These are phyloP conservation scores for Geranium incanum DNA, from an alignment of 441 rosid genomes.

Conservation along the genomic window DNA sequence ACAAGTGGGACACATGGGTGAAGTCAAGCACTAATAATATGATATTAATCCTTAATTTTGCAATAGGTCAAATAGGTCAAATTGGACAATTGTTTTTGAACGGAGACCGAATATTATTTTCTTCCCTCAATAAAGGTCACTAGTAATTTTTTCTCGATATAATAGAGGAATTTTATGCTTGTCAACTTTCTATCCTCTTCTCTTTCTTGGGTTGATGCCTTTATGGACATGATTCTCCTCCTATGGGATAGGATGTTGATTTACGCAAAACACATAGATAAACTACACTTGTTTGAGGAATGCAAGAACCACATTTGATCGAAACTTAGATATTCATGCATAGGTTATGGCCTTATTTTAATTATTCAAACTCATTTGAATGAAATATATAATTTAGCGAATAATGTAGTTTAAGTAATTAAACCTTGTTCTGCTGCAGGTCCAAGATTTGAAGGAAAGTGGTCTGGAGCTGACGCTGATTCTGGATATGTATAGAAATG, in stretches of 20 bases:
- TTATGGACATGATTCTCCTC: not conserved
- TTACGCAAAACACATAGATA: not conserved
- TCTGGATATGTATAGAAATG: constrained; percentile 79
- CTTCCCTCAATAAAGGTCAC: not conserved
- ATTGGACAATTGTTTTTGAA: not conserved
- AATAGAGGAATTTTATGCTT: not conserved
- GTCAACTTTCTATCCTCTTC: not conserved
- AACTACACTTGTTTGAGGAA: not conserved
- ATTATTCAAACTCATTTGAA: not conserved
- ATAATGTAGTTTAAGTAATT: not conserved
- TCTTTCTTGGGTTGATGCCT: not conserved
- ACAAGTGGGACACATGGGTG: not conserved
- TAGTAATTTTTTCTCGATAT: not conserved
- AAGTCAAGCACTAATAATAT: not conserved
- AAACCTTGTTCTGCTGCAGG: constrained; percentile 39
- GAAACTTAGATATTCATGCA: not conserved
- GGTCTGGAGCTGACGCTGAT: constrained; percentile 69
- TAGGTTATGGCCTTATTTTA: not conserved
- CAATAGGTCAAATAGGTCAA: not conserved
- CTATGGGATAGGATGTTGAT: not conserved
- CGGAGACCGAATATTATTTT: not conserved
- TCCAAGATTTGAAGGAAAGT: constrained; percentile 57
- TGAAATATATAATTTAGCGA: not conserved
- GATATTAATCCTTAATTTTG: not conserved
- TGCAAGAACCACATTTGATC: not conserved